Evolutionary conservation across 306 rosid species (phyloP).

Genomic region (Oxytropis ochrocephala): DNA sequence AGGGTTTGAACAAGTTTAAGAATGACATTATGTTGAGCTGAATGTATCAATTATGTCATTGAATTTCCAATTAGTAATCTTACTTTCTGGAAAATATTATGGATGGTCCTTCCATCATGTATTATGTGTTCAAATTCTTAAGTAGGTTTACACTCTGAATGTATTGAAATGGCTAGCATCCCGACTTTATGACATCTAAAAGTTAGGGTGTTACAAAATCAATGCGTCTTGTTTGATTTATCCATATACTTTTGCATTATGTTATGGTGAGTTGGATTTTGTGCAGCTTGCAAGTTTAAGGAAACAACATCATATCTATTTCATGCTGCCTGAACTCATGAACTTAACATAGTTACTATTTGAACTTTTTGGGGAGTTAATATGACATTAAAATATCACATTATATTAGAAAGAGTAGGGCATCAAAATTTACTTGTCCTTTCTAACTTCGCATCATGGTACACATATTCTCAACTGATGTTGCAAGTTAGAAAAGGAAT

Average conservation of each 20-base stretch:
- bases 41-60: too few species aligned
- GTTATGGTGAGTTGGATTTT: neutral
- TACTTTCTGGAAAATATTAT: too few species aligned
- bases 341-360: neutral
- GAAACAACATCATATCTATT: neutral
- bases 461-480: conserved; percentile 26
- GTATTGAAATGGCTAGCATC: too few species aligned
- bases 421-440: conserved; percentile 12
- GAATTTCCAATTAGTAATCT: too few species aligned
- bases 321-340: neutral
- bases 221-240: too few species aligned
- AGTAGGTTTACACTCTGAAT: too few species aligned
- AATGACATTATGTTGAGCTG: too few species aligned
- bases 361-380: neutral
- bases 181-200: too few species aligned
- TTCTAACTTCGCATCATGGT: conserved; percentile 6
- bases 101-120: too few species aligned
- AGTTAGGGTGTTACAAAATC: too few species aligned
- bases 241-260: neutral
- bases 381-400: neutral
- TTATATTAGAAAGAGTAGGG: conserved; percentile 22
- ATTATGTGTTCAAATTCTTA: too few species aligned
- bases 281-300: neutral
- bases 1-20: too few species aligned
- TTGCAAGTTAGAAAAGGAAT: conserved; percentile 35